Percentiles rank a stretch among this genome's conserved stretches.
Evolutionary conservation across 1,284 basidiomycete genomes (phyloP).

Genomic region (Moniliella sp.): DNA sequence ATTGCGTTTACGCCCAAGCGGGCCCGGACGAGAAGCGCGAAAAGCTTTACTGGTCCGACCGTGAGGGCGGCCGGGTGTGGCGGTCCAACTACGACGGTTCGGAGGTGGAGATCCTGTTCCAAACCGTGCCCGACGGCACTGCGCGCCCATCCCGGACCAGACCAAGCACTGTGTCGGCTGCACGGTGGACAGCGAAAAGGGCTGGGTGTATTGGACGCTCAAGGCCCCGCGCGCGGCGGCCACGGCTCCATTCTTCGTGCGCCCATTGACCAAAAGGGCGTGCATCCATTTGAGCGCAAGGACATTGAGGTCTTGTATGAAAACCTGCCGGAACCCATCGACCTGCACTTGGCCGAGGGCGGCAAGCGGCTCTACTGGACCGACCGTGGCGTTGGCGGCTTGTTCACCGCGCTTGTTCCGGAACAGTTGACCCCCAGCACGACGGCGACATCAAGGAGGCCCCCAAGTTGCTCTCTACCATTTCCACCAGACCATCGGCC

Average conservation of each 20-base stretch:
- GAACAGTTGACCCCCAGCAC: conserved; percentile 1
- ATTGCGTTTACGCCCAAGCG: too few species aligned
- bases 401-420: neutral
- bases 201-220: conserved; percentile 3
- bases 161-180: conserved; percentile 3
- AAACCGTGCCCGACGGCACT: too few species aligned
- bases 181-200: conserved; percentile 1
- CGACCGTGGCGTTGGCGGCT: conserved; percentile 2
- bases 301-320: conserved; percentile 3
- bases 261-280: conserved; percentile 1
- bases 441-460: neutral
- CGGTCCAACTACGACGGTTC: too few species aligned
- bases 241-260: conserved; percentile 2
- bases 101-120: too few species aligned
- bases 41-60: too few species aligned
- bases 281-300: neutral
- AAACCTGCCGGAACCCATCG: conserved; percentile 2
- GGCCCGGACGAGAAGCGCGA: too few species aligned
- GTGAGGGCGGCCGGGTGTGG: too few species aligned
- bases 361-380: conserved; percentile 2
- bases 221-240: conserved; percentile 1
- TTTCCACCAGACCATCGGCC: conserved; percentile 43
- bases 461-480: conserved; percentile 37
- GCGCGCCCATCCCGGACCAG: conserved; percentile 1
- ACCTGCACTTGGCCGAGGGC: conserved; percentile 1